Base-by-base conservation (phyloP, 352 stramenopile genomes). In the Thalassiosira allenii region DNA sequence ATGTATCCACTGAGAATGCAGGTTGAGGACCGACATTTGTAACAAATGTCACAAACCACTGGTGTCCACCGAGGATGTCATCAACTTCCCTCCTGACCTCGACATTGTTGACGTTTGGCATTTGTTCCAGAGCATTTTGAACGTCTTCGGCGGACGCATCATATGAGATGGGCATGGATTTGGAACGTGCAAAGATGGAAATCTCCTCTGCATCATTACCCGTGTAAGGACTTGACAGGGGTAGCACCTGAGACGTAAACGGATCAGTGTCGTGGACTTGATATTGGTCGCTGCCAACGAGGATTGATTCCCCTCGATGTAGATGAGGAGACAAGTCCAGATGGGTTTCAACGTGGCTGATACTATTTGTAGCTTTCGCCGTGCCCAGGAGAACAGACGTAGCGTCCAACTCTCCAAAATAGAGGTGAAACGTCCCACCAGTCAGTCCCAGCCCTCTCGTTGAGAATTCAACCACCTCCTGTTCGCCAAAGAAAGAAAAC, bases 31-130 rank as follows among this genome's bases (percentile, higher is more conserved):
- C 96, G 22, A 93, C 79, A 59, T 97, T 98, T 40, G 96, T 91
- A 2, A 94, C 44, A 56, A 98, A 98, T 3, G 95, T 98, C 54
- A 98, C 95, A 93, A 97, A 25, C 95, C 81, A 89, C 14, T 76
- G 23, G 63, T 74, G 84, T 11, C 81, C 81, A 78, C 76, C 95
- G 34, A 52, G 29, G 40, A 59, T 34, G 37, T 75, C 77, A 44
- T 75, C 69, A 52, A 81, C 57, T 69, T 89, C 81, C 6, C 88
- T 72, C 34, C 80, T 71, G 27, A 94, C 88, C 4, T 82, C 51
- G 3, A 94, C 89, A 49, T 91, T 64, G 54, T 92, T 92, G 23
- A 94, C 58, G 33, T 84, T 71, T 54, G 78, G 73, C 51, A 95
- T 82, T 64, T 81, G 73, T 79, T 94, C 88, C 14, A 95, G 52